Evolutionary conservation across 108 stramenopile species (phyloP), one percentile per base, ranked within the genome.

Genomic region (Bacterosira constricta): DNA sequence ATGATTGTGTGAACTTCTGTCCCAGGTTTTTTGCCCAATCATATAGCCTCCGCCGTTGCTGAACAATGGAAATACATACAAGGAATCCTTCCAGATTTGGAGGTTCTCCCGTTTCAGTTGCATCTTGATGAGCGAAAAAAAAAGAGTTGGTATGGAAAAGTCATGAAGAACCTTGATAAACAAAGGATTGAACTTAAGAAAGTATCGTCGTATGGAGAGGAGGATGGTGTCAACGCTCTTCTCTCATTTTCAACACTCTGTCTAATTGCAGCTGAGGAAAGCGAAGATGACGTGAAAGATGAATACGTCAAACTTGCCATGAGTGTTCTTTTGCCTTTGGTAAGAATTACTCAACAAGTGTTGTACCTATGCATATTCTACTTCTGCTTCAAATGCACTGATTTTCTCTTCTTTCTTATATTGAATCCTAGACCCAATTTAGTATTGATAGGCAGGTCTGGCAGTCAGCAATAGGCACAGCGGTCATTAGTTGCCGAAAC

Each of bases 251-350:
- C 90, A 38, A 55, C 42, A 25, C 32, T 83, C 6, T 88, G 88
- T 54, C 76, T 89, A 6, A 32, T 69, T 29, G 58, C 83, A 36
- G 82, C 85, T n/a, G 51, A 63, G 26, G 52, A 70, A 21, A 68
- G 69, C 34, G 53, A 68, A 25, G 77, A 69, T 55, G 55, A 39
- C 12, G 64, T 63, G 37, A 73, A 70, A 51, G 61, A 69, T 45
- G 34, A 59, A 20, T 45, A 83, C 1, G 6, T 89, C 9, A 75
- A 77, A 26, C 29, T 58, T 18, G 72, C 84, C 13, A 47, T 95
- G 59, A 90, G 88, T 55, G 63, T 92, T 30, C 39, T 95, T 49
- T 69, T 95, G 25, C 93, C 93, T 21, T 52, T 91, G 49, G 86
- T 90, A 81, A 84, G 89, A 79, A 2, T 62, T 0, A n/a, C n/a